A percentile compares a stretch with the other conserved stretches of the same genome.
Conservation (phyloP, 305 asterid species). For the Nicotiana rustica region DNA sequence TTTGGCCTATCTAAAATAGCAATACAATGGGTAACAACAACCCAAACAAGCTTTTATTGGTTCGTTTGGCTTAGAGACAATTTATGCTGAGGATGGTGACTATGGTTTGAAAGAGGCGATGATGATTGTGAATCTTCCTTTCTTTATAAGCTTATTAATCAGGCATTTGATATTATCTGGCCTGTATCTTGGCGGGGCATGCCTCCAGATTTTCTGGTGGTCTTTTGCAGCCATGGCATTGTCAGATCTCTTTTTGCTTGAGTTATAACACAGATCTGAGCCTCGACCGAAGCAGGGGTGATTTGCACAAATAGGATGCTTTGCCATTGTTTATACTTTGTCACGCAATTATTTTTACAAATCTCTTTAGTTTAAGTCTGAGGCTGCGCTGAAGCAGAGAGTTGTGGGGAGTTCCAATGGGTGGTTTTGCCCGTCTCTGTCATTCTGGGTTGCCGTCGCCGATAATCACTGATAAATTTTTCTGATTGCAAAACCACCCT, state of each 20-base stretch:
- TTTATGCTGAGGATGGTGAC: too few relatives aligned
- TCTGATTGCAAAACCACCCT: background rate
- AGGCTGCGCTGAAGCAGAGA: constrained; percentile 20
- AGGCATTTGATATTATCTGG: background rate
- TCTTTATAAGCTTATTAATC: background rate
- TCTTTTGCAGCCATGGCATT: background rate
- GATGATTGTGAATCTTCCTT: background rate
- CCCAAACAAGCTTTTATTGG: too few relatives aligned
- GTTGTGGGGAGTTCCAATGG: background rate
- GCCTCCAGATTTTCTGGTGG: background rate
- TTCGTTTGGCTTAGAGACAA: too few relatives aligned
- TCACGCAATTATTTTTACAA: background rate
- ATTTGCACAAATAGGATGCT: too few relatives aligned
- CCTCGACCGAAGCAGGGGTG: background rate
- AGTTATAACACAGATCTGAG: background rate
- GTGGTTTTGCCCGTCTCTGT: background rate
- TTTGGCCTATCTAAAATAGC: too few relatives aligned
- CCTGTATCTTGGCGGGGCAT: constrained; percentile 36
- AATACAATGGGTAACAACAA: too few relatives aligned
- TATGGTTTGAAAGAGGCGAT: too few relatives aligned
- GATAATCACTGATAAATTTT: background rate
- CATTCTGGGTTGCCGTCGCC: background rate
- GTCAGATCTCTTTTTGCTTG: background rate
- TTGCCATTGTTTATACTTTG: too few relatives aligned
- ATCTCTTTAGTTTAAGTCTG: background rate